Conservation (phyloP, 2,329 filamentous ascomycete species). For the Fusarium scirpi region DNA sequence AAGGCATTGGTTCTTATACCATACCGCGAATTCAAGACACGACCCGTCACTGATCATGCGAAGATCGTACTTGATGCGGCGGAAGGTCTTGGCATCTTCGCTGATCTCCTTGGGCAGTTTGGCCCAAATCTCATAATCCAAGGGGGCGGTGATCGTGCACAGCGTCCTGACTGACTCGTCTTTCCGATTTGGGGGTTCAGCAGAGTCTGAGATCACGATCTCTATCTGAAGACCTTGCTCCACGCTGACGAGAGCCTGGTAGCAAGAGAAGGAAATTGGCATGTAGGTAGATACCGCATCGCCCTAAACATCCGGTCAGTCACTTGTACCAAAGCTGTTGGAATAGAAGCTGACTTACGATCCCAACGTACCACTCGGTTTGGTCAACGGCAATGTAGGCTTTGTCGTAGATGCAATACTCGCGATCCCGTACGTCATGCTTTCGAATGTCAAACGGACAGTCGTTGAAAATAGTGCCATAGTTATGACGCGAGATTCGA, state of each 20-base stretch:
- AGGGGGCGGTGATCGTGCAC: conserved; percentile 31
- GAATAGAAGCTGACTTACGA: conserved; percentile 18
- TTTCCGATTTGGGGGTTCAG: conserved; percentile 12
- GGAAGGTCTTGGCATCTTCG: conserved; percentile 15
- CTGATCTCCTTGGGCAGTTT: conserved; percentile 36
- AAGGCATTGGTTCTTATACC: conserved; percentile 35
- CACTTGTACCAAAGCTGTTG: not conserved
- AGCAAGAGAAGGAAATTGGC: conserved; percentile 18
- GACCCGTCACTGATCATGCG: conserved; percentile 43
- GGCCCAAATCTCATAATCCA: conserved; percentile 18
- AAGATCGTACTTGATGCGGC: conserved; percentile 37
- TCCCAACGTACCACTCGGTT: conserved; percentile 49
- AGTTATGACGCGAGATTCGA: conserved; percentile 48
- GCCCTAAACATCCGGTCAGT: conserved; percentile 14
- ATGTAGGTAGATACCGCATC: conserved; percentile 26
- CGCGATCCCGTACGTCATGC: conserved; percentile 39
- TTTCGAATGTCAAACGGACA: conserved; percentile 23
- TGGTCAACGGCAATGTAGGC: conserved; percentile 43
- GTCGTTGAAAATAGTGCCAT: conserved; percentile 38
- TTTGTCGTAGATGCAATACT: conserved; percentile 22
- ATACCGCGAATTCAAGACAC: conserved; percentile 44
- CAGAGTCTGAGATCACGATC: conserved; percentile 24
- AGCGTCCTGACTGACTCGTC: conserved; percentile 31
- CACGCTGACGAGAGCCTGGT: conserved; percentile 8
- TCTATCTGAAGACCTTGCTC: conserved; percentile 11